Base-by-base conservation (phyloP, 2,329 filamentous ascomycete genomes). In the Diplocarpon mali region DNA sequence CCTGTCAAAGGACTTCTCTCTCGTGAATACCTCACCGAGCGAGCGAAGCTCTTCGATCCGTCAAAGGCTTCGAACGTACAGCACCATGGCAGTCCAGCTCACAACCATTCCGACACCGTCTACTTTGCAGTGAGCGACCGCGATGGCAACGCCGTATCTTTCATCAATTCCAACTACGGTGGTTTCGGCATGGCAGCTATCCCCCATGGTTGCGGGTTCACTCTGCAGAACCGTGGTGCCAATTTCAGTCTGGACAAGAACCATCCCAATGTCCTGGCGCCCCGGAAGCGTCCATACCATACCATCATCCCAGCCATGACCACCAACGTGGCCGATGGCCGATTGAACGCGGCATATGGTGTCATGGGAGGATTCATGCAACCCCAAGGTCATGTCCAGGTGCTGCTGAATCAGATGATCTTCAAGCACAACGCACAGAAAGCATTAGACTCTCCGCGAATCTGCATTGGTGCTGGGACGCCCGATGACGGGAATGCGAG, bases 301-400 rank as follows among this genome's bases (percentile, higher is more conserved):
- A 96, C 92, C 42, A 96, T 96, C 63, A 96, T 96, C 57, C 90
- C 92, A 0, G 90, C 84, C 0, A 73, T 95, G 63, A 78, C 89
- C 20, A 96, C 90, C 0, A 86, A 90, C 54, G 62, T 76, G 15
- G 66, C 67, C 2, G 87, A 92, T 55, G 76, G 77, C 17, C 80
- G 76, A 39, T 67, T 96, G 47, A 85, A 95, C 63, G 83, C 79
- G 2, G 84, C 94, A 0, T 95, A 90, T 58, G 92, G 90, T 43
- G 89, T 96, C 48, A 96, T 96, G 92, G 90, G 92, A 43, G 90
- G 87, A 2, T 95, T 92, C 66, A 96, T 96, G 85, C 90, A 96
- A 67, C 90, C 90, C 0, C 90, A 96, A 65, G 90, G 90, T 27
- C 90, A 96, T 50, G 81, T 96, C 0, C 92, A 96, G 64, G 88